Evolutionary conservation across 2,329 filamentous ascomycete species (phyloP).

Genomic region (Neoarthrinium moseri): DNA sequence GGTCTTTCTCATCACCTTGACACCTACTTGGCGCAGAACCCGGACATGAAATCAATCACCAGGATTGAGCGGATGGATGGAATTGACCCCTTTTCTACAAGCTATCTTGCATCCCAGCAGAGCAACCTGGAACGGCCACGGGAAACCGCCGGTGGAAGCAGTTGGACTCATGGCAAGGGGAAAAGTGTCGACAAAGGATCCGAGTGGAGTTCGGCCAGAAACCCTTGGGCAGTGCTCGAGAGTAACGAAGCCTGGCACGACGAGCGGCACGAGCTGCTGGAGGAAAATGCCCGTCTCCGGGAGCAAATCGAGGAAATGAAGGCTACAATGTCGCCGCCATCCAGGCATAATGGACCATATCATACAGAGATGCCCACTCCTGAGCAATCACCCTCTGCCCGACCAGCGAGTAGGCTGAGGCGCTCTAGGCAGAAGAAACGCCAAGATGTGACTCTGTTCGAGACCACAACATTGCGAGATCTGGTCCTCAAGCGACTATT

Average conservation of each 20-base stretch:
- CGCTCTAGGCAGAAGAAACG: slow-evolving; percentile 1
- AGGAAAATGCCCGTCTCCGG: slow-evolving; percentile 9
- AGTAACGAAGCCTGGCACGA: not conserved
- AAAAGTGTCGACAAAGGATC: not conserved
- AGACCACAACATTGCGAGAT: slow-evolving; percentile 10
- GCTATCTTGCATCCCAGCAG: not conserved
- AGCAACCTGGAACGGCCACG: not conserved
- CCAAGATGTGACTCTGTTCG: slow-evolving; percentile 3
- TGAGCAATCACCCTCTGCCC: not conserved
- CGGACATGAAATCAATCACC: too few relatives aligned
- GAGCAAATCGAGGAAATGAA: slow-evolving; percentile 8
- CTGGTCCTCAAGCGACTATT: slow-evolving; percentile 11
- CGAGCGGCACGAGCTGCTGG: slow-evolving; percentile 6
- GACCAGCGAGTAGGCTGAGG: not conserved
- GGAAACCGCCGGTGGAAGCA: not conserved
- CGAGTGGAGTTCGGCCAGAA: slow-evolving; percentile 6
- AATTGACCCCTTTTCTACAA: not conserved
- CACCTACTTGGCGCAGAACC: slow-evolving; percentile 1
- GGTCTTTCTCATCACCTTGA: not conserved
- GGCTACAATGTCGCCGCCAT: not conserved
- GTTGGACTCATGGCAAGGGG: not conserved
- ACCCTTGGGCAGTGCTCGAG: slow-evolving; percentile 9
- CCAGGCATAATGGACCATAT: not conserved
- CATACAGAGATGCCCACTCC: not conserved
- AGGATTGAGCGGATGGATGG: not conserved